A percentile compares a stretch with the other conserved stretches of the same genome.
Conservation (phyloP, 352 stramenopile genomes). For the Thraustochytrium sp. region DNA sequence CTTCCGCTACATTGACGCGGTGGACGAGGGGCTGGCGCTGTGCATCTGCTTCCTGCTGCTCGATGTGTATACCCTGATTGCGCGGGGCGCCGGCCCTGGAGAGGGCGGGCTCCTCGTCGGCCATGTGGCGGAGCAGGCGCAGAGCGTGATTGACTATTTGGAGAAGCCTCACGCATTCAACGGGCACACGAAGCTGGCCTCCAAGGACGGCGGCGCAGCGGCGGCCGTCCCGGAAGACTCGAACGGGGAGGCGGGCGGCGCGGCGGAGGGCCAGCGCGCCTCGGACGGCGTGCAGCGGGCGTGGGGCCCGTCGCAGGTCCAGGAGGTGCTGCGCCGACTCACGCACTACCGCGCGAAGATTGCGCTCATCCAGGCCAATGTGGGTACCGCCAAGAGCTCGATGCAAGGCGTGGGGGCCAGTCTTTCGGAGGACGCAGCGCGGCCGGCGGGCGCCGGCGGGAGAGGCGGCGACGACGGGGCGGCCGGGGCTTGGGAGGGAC, state of each 20-base stretch:
- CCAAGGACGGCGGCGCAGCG: background rate
- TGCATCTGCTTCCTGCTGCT: constrained; percentile 85
- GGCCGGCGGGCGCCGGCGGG: no score
- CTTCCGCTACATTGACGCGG: constrained; percentile 76
- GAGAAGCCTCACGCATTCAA: constrained; percentile 82
- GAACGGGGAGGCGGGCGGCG: background rate
- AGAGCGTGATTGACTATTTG: constrained; percentile 74
- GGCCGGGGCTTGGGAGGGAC: background rate
- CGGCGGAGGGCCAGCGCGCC: background rate
- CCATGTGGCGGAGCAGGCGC: constrained; percentile 68
- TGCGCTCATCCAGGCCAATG: background rate
- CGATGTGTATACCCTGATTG: constrained; percentile 80
- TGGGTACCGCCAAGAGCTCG: background rate
- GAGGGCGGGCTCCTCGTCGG: constrained; percentile 62
- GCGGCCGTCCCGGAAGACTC: background rate
- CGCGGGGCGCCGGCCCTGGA: constrained; percentile 68
- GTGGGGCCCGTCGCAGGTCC: background rate
- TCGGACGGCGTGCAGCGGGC: background rate
- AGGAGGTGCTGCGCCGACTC: background rate
- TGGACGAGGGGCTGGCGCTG: constrained; percentile 82
- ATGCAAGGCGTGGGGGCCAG: background rate
- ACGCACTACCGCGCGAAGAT: constrained; percentile 16
- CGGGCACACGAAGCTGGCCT: constrained; percentile 51
- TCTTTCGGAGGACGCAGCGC: no score
- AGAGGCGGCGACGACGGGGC: no score